Conservation (phyloP, 2,329 filamentous ascomycete genomes). For the Aspergillus awamori region DNA sequence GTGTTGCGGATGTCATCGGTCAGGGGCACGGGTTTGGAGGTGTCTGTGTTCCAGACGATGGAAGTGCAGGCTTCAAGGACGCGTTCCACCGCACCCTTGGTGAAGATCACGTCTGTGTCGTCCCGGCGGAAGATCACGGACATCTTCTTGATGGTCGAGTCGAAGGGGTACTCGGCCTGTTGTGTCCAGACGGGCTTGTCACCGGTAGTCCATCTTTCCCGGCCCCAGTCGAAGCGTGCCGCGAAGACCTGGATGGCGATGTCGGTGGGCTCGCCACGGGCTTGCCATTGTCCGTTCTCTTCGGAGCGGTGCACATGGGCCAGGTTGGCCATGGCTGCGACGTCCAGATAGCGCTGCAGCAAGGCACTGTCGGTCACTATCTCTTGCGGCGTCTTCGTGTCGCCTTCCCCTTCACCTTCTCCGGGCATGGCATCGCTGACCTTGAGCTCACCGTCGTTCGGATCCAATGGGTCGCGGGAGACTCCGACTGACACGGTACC, state of each 20-base stretch:
- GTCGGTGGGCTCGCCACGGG: slow-evolving; percentile 69
- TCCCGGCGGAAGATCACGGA: slow-evolving; percentile 63
- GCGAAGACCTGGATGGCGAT: slow-evolving; percentile 77
- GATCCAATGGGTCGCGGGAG: slow-evolving; percentile 60
- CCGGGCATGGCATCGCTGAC: slow-evolving; percentile 32
- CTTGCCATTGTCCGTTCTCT: slow-evolving; percentile 60
- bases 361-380: slow-evolving; percentile 15
- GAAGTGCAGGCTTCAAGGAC: slow-evolving; percentile 65
- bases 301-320: slow-evolving; percentile 62
- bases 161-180: slow-evolving; percentile 71
- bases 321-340: slow-evolving; percentile 67
- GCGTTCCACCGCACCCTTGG: slow-evolving; percentile 65
- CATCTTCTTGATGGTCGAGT: slow-evolving; percentile 76
- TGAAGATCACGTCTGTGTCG: slow-evolving; percentile 39
- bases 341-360: slow-evolving; percentile 61
- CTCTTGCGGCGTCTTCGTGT: background rate
- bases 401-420: background rate
- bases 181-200: slow-evolving; percentile 58
- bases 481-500: slow-evolving; percentile 62
- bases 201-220: slow-evolving; percentile 55
- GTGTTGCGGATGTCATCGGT: slow-evolving; percentile 57
- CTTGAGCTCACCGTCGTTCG: slow-evolving; percentile 53
- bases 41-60: slow-evolving; percentile 48
- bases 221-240: slow-evolving; percentile 67
- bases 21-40: slow-evolving; percentile 46